phyloP scores from a whole-genome alignment of 179 eudicot species.

The Gypsophila paniculata region DNA sequence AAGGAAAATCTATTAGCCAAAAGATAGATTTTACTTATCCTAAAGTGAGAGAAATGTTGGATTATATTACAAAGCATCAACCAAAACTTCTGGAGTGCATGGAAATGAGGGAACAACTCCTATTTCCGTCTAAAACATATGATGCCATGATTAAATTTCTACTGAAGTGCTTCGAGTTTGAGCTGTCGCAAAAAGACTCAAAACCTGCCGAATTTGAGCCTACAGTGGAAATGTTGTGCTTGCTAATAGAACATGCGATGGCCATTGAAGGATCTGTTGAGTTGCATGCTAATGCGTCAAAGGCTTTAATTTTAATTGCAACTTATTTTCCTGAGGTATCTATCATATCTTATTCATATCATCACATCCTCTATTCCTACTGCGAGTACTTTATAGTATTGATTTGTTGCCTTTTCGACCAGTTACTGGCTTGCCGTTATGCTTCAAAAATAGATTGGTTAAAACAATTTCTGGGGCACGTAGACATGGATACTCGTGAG shows the following conservation, averaged over 20 bases:
- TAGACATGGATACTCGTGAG: slow-evolving; percentile 80
- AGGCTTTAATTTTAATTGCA: slow-evolving; percentile 62
- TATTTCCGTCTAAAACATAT: slow-evolving; percentile 70
- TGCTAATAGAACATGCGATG: slow-evolving; percentile 84
- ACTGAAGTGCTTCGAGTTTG: slow-evolving; percentile 80
- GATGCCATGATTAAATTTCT: slow-evolving; percentile 73
- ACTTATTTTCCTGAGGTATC: slow-evolving; percentile 73
- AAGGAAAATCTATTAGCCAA: slow-evolving; percentile 49
- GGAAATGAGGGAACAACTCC: slow-evolving; percentile 59
- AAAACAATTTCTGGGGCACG: slow-evolving; percentile 67
- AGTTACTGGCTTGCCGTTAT: slow-evolving; percentile 76
- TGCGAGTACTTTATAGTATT: neutral
- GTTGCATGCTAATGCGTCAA: slow-evolving; percentile 82
- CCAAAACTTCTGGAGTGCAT: slow-evolving; percentile 53
- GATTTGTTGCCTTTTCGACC: slow-evolving; percentile 24
- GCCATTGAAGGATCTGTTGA: slow-evolving; percentile 84
- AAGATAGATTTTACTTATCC: slow-evolving; percentile 52
- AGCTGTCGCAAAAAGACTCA: slow-evolving; percentile 34
- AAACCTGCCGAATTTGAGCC: slow-evolving; percentile 40
- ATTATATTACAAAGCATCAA: slow-evolving; percentile 56
- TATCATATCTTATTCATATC: neutral
- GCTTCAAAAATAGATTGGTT: slow-evolving; percentile 69
- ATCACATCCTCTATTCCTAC: slow-evolving; percentile 8
- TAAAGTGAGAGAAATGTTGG: slow-evolving; percentile 63
- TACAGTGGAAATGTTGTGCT: slow-evolving; percentile 57